Percentiles rank a stretch among this genome's conserved stretches.
These are phyloP conservation scores for Isatis lusitanica DNA, from an alignment of 441 rosid genomes.

Conservation along the genomic window DNA sequence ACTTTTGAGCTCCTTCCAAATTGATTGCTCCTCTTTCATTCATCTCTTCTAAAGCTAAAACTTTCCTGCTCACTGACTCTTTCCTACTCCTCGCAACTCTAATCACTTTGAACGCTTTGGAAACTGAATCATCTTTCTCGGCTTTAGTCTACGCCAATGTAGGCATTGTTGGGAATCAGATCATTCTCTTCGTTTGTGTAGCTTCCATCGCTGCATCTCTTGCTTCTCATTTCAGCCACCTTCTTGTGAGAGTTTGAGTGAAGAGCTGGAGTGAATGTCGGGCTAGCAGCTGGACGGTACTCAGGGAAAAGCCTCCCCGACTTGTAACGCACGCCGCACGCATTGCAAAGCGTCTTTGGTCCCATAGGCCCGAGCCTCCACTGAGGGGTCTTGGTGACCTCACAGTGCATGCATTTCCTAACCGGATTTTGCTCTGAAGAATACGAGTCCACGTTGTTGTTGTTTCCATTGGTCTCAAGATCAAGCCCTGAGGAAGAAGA, in stretches of 20 bases:
- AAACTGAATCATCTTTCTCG: slow-evolving; percentile 22
- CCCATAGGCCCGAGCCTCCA: slow-evolving; percentile 99
- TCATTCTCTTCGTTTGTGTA: slow-evolving; percentile 21
- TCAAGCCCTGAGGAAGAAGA: slow-evolving; percentile 29
- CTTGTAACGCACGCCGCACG: slow-evolving; percentile 94
- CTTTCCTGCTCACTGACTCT: slow-evolving; percentile 32
- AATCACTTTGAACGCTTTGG: slow-evolving; percentile 19
- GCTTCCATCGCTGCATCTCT: slow-evolving; percentile 32
- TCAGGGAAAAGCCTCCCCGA: slow-evolving; percentile 96
- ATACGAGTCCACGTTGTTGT: slow-evolving; percentile 30
- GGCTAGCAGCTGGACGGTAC: slow-evolving; percentile 95
- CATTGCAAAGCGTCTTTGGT: slow-evolving; percentile 93
- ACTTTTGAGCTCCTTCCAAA: neutral
- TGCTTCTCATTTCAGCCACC: slow-evolving; percentile 87
- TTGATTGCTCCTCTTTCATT: slow-evolving; percentile 31
- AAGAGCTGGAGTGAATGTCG: slow-evolving; percentile 75
- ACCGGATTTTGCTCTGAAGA: slow-evolving; percentile 41
- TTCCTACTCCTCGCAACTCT: slow-evolving; percentile 38
- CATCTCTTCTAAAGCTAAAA: slow-evolving; percentile 33
- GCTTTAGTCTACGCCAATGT: slow-evolving; percentile 46
- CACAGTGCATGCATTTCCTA: slow-evolving; percentile 93
- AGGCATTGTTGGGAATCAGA: slow-evolving; percentile 57
- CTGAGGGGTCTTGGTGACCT: slow-evolving; percentile 92
- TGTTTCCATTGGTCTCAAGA: slow-evolving; percentile 31
- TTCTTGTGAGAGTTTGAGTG: slow-evolving; percentile 97